Evolutionary conservation across 768 basidiomycete genomes (phyloP), one percentile per base, ranked within the genome.

Genomic region (Pleurotus salmoneostramineus): DNA sequence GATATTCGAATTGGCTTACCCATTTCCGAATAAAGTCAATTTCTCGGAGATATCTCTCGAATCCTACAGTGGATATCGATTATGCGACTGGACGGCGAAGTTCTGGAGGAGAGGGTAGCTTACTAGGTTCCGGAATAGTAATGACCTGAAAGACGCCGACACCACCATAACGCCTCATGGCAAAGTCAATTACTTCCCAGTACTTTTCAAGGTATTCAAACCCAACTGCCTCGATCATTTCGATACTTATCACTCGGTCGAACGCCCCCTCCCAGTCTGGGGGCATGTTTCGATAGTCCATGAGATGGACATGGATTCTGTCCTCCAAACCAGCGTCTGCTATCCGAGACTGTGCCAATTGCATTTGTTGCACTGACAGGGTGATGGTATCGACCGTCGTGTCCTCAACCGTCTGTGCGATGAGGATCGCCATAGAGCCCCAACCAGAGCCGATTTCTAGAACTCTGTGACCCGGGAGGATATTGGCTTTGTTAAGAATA

Each of bases 1-100:
- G n/a, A n/a, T n/a, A 11, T 27, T 6, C 12, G 43, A 34, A 58
- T n/a, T 51, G 21, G 74, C 82, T 56, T 60, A 83, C 84, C 83
- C 87, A 91, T 84, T 90, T 91, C 42, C 81, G 75, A 59, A 92
- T 91, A 63, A 92, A 91, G 70, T 91, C 88, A 31, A 87, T 80
- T 67, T 84, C 80, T 17, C 71, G 70, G 14, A 77, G 74, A 62
- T 85, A 84, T 31, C 74, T 70, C 31, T 84, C 79, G 58, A 83
- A 82, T 57, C 84, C 81, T 84, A 50, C 21, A 8, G 35, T 42
- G 15, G 7, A 33, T 27, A 45, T 45, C 6, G 8, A 2, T 7
- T 32, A 3, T 55, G 10, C n/a, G 36, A 2, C 40, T 46, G 14
- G 10, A 40, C 3, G 10, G 17, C 10, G 14, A 17, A 56, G 2